phyloP scores from a whole-genome alignment of 1,139 yeast species.

The Saccharomyces hybrid region DNA sequence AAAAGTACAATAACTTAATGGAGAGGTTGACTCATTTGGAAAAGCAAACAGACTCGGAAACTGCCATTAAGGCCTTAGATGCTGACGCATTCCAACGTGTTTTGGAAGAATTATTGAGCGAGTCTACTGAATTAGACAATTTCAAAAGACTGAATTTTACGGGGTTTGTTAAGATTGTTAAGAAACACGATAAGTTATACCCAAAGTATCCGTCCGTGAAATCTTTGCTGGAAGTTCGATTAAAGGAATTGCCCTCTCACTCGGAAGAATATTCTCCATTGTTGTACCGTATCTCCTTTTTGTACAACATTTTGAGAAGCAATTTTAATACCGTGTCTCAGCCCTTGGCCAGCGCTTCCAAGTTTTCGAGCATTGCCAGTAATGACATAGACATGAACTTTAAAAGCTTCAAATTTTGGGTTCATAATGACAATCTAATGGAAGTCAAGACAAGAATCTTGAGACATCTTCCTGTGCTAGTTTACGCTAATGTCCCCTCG shows the following conservation, averaged over 20 bases:
- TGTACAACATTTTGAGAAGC: constrained; percentile 67
- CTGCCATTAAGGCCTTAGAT: constrained; percentile 26
- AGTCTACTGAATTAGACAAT: constrained; percentile 80
- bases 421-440: constrained; percentile 93
- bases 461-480: constrained; percentile 86
- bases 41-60: constrained; percentile 32
- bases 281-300: constrained; percentile 69
- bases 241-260: constrained; percentile 83
- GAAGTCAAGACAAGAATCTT: constrained; percentile 91
- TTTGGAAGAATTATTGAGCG: constrained; percentile 64
- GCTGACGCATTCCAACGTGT: constrained; percentile 45
- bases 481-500: constrained; percentile 46
- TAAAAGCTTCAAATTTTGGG: constrained; percentile 87
- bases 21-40: constrained; percentile 60
- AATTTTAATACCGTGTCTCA: constrained; percentile 24
- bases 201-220: constrained; percentile 70
- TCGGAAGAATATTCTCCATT: constrained; percentile 93
- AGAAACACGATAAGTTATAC: constrained; percentile 90
- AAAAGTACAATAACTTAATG: constrained; percentile 63
- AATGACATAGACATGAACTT: constrained; percentile 41
- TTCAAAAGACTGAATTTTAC: constrained; percentile 89
- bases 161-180: constrained; percentile 88
- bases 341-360: constrained; percentile 28
- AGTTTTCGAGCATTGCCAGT: constrained; percentile 26
- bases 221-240: constrained; percentile 80